Evolutionary conservation across 495 filamentous ascomycete species (phyloP).

Genomic region (Emericellopsis terricola): DNA sequence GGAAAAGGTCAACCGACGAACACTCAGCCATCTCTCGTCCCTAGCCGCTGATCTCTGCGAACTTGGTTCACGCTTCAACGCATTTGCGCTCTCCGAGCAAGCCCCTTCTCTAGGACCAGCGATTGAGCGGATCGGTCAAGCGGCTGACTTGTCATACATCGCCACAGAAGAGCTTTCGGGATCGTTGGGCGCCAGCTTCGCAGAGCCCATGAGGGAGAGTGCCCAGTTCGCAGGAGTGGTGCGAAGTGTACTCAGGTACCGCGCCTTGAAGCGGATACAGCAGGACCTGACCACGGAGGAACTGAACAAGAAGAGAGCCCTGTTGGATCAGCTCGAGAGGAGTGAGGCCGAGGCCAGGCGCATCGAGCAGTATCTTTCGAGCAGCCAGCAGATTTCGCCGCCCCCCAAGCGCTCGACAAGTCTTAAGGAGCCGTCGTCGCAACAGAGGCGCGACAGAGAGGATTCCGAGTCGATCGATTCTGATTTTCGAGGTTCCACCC

Average conservation of each 20-base stretch:
- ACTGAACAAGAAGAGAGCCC: constrained; percentile 56
- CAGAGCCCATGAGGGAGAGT: constrained; percentile 91
- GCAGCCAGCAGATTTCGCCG: constrained; percentile 34
- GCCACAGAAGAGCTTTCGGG: constrained; percentile 81
- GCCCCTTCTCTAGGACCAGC: constrained; percentile 76
- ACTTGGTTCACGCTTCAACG: constrained; percentile 84
- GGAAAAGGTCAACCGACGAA: constrained; percentile 87
- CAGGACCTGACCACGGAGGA: constrained; percentile 95
- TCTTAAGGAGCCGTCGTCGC: constrained; percentile 27
- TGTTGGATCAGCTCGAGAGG: constrained; percentile 67
- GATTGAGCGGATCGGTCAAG: constrained; percentile 87
- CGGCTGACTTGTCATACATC: constrained; percentile 89
- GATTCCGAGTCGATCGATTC: constrained; percentile 80
- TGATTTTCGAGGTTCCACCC: constrained; percentile 48
- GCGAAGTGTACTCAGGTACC: constrained; percentile 66
- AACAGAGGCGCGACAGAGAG: constrained; percentile 30
- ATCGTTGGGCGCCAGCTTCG: constrained; percentile 71
- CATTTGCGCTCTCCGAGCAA: constrained; percentile 87
- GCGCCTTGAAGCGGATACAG: constrained; percentile 83
- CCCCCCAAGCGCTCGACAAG: constrained; percentile 50
- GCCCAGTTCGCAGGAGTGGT: constrained; percentile 95
- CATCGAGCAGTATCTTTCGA: constrained; percentile 77
- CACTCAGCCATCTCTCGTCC: constrained; percentile 62
- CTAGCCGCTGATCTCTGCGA: constrained; percentile 81
- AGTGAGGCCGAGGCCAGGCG: constrained; percentile 83